A percentile compares a stretch with the other conserved stretches of the same genome.
Conservation (phyloP, 164 flowering plant genomes). For the Aristolochia contorta region DNA sequence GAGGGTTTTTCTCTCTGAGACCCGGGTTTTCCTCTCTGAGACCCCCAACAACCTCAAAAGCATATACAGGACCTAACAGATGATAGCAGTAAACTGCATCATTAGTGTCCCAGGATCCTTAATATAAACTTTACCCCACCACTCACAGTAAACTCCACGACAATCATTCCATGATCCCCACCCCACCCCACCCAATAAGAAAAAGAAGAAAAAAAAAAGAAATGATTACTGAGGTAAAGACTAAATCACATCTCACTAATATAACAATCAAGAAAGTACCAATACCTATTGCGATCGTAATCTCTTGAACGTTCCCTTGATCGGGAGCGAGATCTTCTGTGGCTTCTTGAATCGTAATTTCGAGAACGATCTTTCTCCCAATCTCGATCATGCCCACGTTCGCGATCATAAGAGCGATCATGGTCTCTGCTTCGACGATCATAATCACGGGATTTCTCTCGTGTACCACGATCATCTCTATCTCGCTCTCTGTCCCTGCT, state of each 20-base stretch:
- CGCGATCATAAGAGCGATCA: slow-evolving; percentile 60
- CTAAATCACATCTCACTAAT: background rate
- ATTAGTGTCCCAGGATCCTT: too few relatives aligned
- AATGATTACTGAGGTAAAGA: background rate
- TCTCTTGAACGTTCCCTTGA: slow-evolving; percentile 74
- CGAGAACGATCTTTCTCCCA: slow-evolving; percentile 57
- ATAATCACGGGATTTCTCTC: slow-evolving; percentile 50
- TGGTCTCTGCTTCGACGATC: slow-evolving; percentile 51
- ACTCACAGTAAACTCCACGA: too few relatives aligned
- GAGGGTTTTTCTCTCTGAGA: too few relatives aligned
- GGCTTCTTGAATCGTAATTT: slow-evolving; percentile 63
- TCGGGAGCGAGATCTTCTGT: slow-evolving; percentile 52
- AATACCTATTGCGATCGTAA: slow-evolving; percentile 63
- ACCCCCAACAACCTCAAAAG: too few relatives aligned
- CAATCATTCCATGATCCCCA: too few relatives aligned
- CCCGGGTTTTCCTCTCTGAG: too few relatives aligned
- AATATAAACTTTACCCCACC: too few relatives aligned
- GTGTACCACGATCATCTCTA: slow-evolving; percentile 50
- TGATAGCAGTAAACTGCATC: too few relatives aligned
- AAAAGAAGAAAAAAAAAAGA: too few relatives aligned
- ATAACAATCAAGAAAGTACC: background rate
- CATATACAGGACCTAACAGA: too few relatives aligned
- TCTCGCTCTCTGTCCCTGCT: slow-evolving; percentile 29
- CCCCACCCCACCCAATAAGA: too few relatives aligned
- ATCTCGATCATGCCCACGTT: slow-evolving; percentile 51